Conservation (phyloP, 306 rosid genomes). For the Ormosia emarginata region DNA sequence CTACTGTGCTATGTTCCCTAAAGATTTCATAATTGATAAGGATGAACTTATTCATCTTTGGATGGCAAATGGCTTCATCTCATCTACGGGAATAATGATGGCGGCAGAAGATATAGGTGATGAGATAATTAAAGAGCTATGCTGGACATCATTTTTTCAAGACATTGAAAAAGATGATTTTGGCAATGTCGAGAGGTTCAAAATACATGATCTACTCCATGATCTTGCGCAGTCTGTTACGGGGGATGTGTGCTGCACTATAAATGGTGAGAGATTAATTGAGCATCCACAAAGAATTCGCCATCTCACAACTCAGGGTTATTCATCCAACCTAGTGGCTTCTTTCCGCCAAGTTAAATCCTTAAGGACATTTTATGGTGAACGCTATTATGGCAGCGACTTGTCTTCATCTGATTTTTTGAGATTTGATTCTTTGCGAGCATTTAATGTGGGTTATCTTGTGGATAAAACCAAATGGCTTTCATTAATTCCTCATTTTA, state of each 20-base stretch:
- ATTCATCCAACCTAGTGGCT: neutral
- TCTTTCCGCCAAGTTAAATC: neutral
- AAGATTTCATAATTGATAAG: neutral
- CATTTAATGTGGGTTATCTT: neutral
- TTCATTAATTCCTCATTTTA: neutral
- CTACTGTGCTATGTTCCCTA: conserved; percentile 15
- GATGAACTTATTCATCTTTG: neutral
- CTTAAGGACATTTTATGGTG: neutral
- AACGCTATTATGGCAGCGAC: fast-evolving
- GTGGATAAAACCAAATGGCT: neutral
- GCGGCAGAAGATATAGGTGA: neutral
- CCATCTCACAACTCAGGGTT: neutral
- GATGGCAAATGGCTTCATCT: conserved; percentile 23
- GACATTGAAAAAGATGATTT: neutral
- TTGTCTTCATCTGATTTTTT: neutral
- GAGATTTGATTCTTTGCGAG: conserved; percentile 12
- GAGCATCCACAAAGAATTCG: neutral
- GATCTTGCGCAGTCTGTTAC: conserved; percentile 19
- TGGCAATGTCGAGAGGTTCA: neutral
- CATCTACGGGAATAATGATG: neutral
- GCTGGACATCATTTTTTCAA: conserved; percentile 24
- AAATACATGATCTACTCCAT: conserved; percentile 24
- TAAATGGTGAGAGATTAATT: neutral
- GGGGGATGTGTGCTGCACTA: neutral
- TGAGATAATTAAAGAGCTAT: conserved; percentile 1